Evolutionary conservation across 139 green algal genomes (phyloP).

Genomic region (Chlorella vulgaris): DNA sequence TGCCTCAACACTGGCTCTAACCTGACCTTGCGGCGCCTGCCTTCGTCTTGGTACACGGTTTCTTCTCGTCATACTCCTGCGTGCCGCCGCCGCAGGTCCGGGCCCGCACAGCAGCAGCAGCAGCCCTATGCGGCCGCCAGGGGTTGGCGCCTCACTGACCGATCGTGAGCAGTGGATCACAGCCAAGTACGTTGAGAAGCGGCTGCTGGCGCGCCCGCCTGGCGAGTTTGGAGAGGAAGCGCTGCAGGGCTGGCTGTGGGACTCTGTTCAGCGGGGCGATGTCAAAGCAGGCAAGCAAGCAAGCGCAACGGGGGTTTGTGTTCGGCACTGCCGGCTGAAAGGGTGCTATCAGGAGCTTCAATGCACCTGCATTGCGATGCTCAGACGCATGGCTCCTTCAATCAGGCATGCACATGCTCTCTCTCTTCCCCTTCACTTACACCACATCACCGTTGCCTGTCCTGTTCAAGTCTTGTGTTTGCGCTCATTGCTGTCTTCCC

Average conservation of each 20-base stretch:
- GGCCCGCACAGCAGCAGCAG: not conserved
- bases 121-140: not conserved
- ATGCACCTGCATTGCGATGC: not conserved
- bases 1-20: not conserved
- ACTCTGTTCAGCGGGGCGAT: constrained; percentile 23
- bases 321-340: not conserved
- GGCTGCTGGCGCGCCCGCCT: not conserved
- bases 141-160: constrained; percentile 2
- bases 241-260: constrained; percentile 36
- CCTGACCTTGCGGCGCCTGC: no score
- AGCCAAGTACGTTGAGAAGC: constrained; percentile 40
- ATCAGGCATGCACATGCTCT: not conserved
- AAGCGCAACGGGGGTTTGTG: not conserved
- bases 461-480: no score
- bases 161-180: constrained; percentile 39
- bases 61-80: not conserved
- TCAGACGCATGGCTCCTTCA: no score
- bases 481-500: no score
- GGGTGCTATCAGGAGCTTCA: not conserved
- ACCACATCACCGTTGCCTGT: no score
- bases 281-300: constrained; percentile 4
- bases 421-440: not conserved
- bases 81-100: not conserved
- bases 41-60: no score
- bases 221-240: not conserved